These are phyloP conservation scores for Aciculosporium take DNA, from an alignment of 2,329 filamentous ascomycete species.

Conservation along the genomic window DNA sequence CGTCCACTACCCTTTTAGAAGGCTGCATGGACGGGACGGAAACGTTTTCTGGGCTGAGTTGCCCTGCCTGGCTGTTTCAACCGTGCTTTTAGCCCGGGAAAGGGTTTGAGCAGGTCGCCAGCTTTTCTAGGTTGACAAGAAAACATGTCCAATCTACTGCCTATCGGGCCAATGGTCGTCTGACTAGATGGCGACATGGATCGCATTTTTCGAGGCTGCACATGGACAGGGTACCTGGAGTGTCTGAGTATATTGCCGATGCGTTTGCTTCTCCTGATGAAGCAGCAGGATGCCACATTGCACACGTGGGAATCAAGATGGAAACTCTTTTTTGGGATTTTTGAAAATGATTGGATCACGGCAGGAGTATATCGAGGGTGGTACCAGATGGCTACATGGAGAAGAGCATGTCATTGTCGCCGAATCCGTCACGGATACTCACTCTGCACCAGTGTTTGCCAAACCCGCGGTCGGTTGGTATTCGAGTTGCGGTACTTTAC, in stretches of 20 bases:
- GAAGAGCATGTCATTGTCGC: neutral
- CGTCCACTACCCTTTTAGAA: neutral
- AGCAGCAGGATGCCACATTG: neutral
- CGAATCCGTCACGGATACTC: too few species aligned
- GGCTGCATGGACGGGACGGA: neutral
- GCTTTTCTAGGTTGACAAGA: neutral
- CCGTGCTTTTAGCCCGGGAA: neutral
- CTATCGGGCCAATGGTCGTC: neutral
- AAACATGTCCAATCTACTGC: neutral
- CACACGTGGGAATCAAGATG: neutral
- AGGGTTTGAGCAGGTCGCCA: neutral
- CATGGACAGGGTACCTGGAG: too few species aligned
- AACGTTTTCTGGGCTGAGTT: neutral
- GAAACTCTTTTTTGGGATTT: too few species aligned
- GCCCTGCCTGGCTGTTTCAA: too few species aligned
- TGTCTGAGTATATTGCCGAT: neutral
- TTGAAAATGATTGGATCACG: too few species aligned
- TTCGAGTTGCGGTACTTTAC: neutral
- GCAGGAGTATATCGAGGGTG: neutral
- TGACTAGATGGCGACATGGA: too few species aligned
- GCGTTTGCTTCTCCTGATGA: neutral
- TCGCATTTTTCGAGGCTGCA: too few species aligned
- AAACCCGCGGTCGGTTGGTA: neutral
- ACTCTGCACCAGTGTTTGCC: too few species aligned
- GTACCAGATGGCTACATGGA: neutral